phyloP scores from a whole-genome alignment of 106 monocot genomes.

The Narthecium ossifragum region DNA sequence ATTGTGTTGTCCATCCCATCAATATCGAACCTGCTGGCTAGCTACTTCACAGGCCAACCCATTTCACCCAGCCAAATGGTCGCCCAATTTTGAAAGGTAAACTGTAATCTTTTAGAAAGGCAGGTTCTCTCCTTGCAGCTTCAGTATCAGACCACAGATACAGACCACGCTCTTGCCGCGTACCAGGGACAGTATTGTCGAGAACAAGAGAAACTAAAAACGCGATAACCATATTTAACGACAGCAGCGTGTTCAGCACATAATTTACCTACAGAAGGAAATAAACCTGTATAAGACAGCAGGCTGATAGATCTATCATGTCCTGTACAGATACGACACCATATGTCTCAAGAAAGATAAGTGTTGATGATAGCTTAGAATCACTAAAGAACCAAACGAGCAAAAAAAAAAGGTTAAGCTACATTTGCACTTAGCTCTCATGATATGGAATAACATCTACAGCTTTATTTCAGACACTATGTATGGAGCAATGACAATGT shows the following conservation, averaged over 20 bases:
- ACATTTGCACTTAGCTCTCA: no score
- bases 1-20: no score
- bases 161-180: conserved; percentile 67
- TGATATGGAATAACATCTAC: no score
- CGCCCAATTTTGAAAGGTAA: conserved; percentile 64
- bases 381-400: no score
- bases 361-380: no score
- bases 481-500: no score
- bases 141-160: conserved; percentile 87
- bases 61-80: conserved; percentile 81
- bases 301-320: no score
- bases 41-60: conserved; percentile 65
- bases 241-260: conserved; percentile 75
- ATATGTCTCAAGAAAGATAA: no score
- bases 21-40: neutral
- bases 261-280: conserved; percentile 58
- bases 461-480: no score
- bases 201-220: conserved; percentile 69
- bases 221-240: conserved; percentile 84
- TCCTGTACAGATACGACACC: no score
- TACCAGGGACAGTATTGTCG: conserved; percentile 93
- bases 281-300: neutral
- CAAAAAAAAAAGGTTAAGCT: no score
- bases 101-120: conserved; percentile 56
- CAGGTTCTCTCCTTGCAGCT: conserved; percentile 48